phyloP scores from a whole-genome alignment of 1,284 basidiomycete species.

The Chalciporus piperatoides region DNA sequence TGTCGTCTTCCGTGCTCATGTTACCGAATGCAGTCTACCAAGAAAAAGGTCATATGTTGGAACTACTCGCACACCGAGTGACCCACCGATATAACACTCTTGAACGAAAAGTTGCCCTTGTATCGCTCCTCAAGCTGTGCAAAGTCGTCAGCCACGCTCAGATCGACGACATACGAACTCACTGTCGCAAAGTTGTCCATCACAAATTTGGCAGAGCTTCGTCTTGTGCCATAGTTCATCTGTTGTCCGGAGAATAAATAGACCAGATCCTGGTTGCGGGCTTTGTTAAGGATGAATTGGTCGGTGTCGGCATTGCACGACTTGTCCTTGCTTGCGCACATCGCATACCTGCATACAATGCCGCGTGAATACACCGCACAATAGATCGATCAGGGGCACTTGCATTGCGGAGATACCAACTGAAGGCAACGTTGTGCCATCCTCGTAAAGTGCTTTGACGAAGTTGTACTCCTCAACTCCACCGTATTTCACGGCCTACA shows the following conservation, averaged over 20 bases:
- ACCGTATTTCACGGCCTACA: constrained; percentile 67
- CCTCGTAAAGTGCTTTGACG: constrained; percentile 66
- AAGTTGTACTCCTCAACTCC: constrained; percentile 78
- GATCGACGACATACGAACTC: constrained; percentile 26
- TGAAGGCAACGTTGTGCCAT: constrained; percentile 69
- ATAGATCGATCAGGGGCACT: constrained; percentile 20
- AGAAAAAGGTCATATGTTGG: neutral
- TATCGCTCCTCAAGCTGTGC: constrained; percentile 67
- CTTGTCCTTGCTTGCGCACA: constrained; percentile 36
- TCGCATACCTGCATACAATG: constrained; percentile 25
- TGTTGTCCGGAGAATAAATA: constrained; percentile 39
- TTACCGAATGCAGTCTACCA: constrained; percentile 53
- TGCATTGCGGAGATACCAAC: constrained; percentile 69
- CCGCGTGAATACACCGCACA: constrained; percentile 1
- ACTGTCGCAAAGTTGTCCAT: constrained; percentile 62
- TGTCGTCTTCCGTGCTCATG: constrained; percentile 70
- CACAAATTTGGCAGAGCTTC: constrained; percentile 42
- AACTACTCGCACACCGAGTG: neutral
- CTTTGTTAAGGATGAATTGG: constrained; percentile 43
- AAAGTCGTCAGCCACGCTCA: constrained; percentile 19
- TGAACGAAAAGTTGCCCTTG: constrained; percentile 62
- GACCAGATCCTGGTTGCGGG: constrained; percentile 52
- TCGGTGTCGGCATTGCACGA: constrained; percentile 47
- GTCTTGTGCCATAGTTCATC: constrained; percentile 36
- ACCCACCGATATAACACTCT: constrained; percentile 48